Base-by-base conservation (phyloP, 257 asterid species). In the Galeopsis tetrahit region DNA sequence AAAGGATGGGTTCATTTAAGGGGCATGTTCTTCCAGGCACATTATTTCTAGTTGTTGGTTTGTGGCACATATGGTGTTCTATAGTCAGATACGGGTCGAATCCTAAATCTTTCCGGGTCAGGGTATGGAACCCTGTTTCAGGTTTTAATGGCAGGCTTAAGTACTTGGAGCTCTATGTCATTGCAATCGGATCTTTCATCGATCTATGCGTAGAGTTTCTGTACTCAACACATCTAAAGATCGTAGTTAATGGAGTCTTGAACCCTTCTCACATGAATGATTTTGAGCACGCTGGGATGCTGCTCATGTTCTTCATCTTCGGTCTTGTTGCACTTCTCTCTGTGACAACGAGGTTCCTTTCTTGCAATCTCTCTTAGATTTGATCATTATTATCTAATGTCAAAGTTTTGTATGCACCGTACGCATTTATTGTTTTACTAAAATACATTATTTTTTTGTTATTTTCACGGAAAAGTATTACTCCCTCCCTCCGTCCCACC, bases 1-100 rank as follows among this genome's bases (percentile, higher is more conserved):
- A 32, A 58, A 43, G 75, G 58, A 92, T 95, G 98, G 99, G 99
- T 59, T 95, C 99, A 17, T 95, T 95, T 78, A 81, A 74, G 5
- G 99, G 99, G 75, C 99, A 95, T 87, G 84, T 88, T 67, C 77
- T 95, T 75, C 99, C 99, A 0, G 99, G 99, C 78, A 88, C 98
- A 35, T 69, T 95, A 58, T 95, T 95, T 87, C 81, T 89, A 56
- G 65, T 87, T 32, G 85, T 95, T 73, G 99, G 99, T 28, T 42
- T 90, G 51, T 95, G 98, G 99, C 98, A 95, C 58, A 76, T 77
- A n/a, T 95, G 97, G 99, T 82, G 91, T 69, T 78, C 96, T 10
- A 36, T 95, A 56, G 80, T 83, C n/a, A 74, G 99, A 82, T 92
- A 81, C 46, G 78, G 75, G 43, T 85, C 93, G 3, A 77, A 84